These are phyloP conservation scores for Phytophthora citrophthora DNA, from an alignment of 352 stramenopile species.

Conservation along the genomic window DNA sequence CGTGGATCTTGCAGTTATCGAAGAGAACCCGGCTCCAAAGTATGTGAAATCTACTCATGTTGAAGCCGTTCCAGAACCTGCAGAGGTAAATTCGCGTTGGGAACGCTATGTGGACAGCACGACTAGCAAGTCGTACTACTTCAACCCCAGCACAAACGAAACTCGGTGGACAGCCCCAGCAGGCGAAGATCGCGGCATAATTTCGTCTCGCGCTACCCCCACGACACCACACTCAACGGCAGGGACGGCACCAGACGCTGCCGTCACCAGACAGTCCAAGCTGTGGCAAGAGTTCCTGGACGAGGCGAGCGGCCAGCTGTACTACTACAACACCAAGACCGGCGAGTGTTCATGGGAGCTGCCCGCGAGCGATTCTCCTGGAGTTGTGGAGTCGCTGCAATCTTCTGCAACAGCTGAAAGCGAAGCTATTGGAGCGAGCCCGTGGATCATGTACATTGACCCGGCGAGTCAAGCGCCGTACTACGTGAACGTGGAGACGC, in stretches of 20 bases:
- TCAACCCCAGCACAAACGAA: constrained; percentile 41
- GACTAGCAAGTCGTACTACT: constrained; percentile 66
- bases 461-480: constrained; percentile 44
- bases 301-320: constrained; percentile 52
- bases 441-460: constrained; percentile 64
- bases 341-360: constrained; percentile 66
- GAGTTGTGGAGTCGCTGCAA: constrained; percentile 9
- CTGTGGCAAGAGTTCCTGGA: constrained; percentile 72
- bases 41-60: background rate
- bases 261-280: constrained; percentile 8
- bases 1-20: constrained; percentile 10
- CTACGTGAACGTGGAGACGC: constrained; percentile 60
- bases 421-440: constrained; percentile 1
- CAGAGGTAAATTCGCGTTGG: constrained; percentile 32
- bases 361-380: constrained; percentile 20
- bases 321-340: constrained; percentile 76
- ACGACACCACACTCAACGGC: no score
- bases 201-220: constrained; percentile 1
- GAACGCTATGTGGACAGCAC: constrained; percentile 58
- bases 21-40: background rate
- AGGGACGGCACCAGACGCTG: constrained; percentile 8
- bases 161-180: constrained; percentile 51
- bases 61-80: background rate
- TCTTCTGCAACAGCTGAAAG: constrained; percentile 16
- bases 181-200: constrained; percentile 24